A percentile compares a stretch with the other conserved stretches of the same genome.
These are phyloP conservation scores for Sphaerostilbella broomeana DNA, from an alignment of 2,329 filamentous ascomycete genomes.

Conservation along the genomic window DNA sequence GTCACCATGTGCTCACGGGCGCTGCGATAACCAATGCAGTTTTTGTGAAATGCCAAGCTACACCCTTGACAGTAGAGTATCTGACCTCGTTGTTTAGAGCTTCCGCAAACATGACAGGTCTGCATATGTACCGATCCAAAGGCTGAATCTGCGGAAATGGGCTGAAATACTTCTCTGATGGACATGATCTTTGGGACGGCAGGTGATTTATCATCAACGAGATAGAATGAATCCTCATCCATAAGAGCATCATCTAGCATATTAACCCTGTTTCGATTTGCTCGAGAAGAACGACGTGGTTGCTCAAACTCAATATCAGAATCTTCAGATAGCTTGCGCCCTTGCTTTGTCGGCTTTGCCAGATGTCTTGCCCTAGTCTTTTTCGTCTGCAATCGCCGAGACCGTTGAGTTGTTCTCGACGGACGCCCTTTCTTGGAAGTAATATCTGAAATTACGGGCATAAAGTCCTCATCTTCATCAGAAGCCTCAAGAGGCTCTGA, in stretches of 20 bases:
- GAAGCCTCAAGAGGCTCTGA: conserved; percentile 22
- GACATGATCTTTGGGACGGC: conserved; percentile 50
- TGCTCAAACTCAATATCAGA: conserved; percentile 50
- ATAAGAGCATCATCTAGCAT: conserved; percentile 49
- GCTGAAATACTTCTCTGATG: conserved; percentile 68
- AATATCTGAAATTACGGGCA: conserved; percentile 33
- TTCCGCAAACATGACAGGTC: conserved; percentile 63
- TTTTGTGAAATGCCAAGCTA: conserved; percentile 73
- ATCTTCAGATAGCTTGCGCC: conserved; percentile 23
- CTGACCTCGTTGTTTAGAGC: conserved; percentile 46
- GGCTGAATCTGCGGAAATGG: conserved; percentile 50
- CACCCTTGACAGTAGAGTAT: conserved; percentile 91
- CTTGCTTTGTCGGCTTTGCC: conserved; percentile 4
- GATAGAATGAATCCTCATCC: conserved; percentile 52
- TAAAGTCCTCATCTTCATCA: conserved; percentile 29
- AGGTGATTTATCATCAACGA: conserved; percentile 39
- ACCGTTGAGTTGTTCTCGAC: conserved; percentile 17
- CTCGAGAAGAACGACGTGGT: conserved; percentile 42
- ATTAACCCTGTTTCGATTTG: conserved; percentile 35
- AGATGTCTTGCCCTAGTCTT: conserved; percentile 14
- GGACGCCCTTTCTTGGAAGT: conserved; percentile 19
- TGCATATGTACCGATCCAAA: conserved; percentile 67
- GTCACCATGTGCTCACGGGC: conserved; percentile 81
- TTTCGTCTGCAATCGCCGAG: conserved; percentile 17
- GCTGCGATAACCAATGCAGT: conserved; percentile 68